Evolutionary conservation across 352 stramenopile species (phyloP), one percentile per base, ranked within the genome.

Genomic region (Phytopythium kandeliae): DNA sequence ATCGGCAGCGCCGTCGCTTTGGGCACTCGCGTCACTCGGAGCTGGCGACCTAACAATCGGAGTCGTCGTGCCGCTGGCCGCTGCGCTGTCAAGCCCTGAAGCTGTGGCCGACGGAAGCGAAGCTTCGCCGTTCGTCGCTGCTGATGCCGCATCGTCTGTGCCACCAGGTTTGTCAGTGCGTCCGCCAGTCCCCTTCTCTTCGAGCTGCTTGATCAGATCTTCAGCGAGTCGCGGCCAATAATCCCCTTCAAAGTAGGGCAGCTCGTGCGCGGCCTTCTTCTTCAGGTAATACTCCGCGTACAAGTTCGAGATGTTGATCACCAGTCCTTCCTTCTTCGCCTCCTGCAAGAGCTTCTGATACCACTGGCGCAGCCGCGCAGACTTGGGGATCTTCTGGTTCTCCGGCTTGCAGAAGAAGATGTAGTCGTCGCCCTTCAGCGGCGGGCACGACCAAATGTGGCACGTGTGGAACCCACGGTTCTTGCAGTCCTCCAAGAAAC

Each of bases 181-280:
- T 22, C 63, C 62, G 26, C 70, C 66, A 19, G 57, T 61, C 22
- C 84, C 78, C 58, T 97, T 97, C 42, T 98, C 94, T 57, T 98
- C 95, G 11, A 98, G 74, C 50, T 98, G 94, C 68, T 99, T 99
- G 55, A 99, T 98, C 47, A 99, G 86, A 73, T 99, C 98, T 57
- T 99, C 97, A 2, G 96, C 95, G 31, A 99, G 92, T 22, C 93
- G 90, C 9, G 95, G 95, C 90, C 97, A 99, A 59, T 99, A 99
- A 59, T 99, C 97, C 19, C 97, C 97, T 69, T 99, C 97, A 68
- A 99, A 98, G 68, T 99, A 99, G 7, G 97, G 97, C 38, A 99
- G 55, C 36, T 95, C 82, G 30, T 91, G 76, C 1, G 84, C 84
- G 17, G 76, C 69, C 56, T 92, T 95, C 64, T 91, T 91, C 60